Conservation (phyloP, 2,329 filamentous ascomycete species). For the Coniochaeta sp. region DNA sequence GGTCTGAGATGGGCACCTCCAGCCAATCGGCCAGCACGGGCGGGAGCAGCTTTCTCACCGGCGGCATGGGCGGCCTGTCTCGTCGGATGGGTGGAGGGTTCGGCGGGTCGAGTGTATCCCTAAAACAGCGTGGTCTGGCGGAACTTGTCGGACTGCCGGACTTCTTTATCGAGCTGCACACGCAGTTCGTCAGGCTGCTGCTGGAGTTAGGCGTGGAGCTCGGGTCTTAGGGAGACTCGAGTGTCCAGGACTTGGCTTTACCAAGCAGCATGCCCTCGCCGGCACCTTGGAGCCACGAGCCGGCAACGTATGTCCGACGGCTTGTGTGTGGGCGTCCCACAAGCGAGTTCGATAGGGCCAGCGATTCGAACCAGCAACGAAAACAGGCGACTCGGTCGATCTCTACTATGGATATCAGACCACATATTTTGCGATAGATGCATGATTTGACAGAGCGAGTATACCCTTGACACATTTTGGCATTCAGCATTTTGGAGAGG, state of each 20-base stretch:
- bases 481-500: neutral
- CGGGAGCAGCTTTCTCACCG: conserved; percentile 49
- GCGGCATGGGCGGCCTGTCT: conserved; percentile 45
- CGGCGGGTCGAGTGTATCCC: conserved; percentile 44
- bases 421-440: neutral
- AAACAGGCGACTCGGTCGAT: neutral
- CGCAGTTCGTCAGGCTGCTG: conserved; percentile 54
- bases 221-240: conserved; percentile 30
- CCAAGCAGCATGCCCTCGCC: neutral
- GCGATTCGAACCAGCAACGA: neutral
- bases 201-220: conserved; percentile 50
- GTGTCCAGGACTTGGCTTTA: neutral
- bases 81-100: conserved; percentile 49
- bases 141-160: conserved; percentile 60
- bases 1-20: conserved; percentile 10
- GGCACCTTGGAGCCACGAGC: neutral
- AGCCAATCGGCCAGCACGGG: conserved; percentile 19
- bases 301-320: neutral
- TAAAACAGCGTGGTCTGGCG: conserved; percentile 53
- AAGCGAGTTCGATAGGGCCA: neutral
- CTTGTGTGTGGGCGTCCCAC: neutral
- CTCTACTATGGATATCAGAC: neutral
- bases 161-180: conserved; percentile 61
- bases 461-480: neutral
- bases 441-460: neutral